These are phyloP conservation scores for Trichoderma koningiopsis DNA, from an alignment of 2,329 filamentous ascomycete genomes.

Conservation along the genomic window DNA sequence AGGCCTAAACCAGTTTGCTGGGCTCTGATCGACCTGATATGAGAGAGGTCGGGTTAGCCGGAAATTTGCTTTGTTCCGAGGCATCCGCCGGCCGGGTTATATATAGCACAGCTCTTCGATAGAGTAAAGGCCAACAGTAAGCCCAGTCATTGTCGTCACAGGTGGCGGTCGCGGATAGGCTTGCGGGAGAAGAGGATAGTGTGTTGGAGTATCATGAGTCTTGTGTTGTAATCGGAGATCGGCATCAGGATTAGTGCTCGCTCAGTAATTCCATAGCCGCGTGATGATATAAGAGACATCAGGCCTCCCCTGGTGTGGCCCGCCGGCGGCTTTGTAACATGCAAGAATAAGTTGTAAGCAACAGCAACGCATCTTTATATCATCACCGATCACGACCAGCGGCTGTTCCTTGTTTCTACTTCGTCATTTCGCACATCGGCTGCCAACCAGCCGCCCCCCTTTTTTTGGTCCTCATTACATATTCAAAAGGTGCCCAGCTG, in stretches of 20 bases:
- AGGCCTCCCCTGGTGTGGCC: not conserved
- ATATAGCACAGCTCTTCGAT: constrained; percentile 9
- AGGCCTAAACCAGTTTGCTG: constrained; percentile 15
- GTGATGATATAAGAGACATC: constrained; percentile 21
- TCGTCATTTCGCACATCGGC: not conserved
- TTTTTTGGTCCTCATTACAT: not conserved
- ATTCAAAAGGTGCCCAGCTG: not conserved
- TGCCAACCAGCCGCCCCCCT: not conserved
- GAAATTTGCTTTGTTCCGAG: constrained; percentile 21
- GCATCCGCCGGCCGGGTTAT: constrained; percentile 14
- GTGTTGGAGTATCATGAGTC: not conserved
- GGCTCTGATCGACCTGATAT: constrained; percentile 7
- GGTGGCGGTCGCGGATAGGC: constrained; percentile 10
- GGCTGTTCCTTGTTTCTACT: not conserved
- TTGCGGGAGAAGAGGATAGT: not conserved
- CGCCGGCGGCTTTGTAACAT: not conserved
- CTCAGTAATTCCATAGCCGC: not conserved
- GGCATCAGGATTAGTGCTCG: constrained; percentile 3
- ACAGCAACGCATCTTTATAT: not conserved
- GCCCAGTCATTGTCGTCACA: constrained; percentile 11
- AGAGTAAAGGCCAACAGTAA: not conserved
- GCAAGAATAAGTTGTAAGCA: not conserved
- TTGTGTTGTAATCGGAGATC: not conserved
- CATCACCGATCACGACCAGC: not conserved
- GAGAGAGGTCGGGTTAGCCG: constrained; percentile 16